These are phyloP conservation scores for Gleditsia sinensis DNA, from an alignment of 306 rosid species.

Conservation along the genomic window DNA sequence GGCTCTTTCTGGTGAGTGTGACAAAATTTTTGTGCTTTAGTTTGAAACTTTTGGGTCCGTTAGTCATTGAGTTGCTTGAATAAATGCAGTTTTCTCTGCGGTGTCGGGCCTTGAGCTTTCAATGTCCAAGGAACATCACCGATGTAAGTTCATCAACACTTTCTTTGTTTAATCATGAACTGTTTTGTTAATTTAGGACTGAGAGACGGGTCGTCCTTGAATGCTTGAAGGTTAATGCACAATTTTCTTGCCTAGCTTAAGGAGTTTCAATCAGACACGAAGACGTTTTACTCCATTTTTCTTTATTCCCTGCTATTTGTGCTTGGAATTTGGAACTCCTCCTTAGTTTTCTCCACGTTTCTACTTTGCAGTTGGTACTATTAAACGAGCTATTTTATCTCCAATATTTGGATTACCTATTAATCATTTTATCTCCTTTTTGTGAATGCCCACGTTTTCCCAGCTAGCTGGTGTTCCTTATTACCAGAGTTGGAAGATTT, in stretches of 20 bases:
- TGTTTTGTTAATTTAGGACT: slow-evolving; percentile 16
- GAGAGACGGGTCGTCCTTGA: background rate
- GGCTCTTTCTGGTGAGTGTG: slow-evolving; percentile 65
- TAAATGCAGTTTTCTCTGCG: slow-evolving; percentile 70
- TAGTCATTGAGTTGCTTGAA: slow-evolving; percentile 29
- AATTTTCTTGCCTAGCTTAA: slow-evolving; percentile 8
- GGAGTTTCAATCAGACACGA: background rate
- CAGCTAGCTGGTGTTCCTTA: background rate
- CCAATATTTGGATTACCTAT: background rate
- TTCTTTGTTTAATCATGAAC: background rate
- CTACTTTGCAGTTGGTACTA: background rate
- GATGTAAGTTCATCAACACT: slow-evolving; percentile 46
- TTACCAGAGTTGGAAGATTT: background rate
- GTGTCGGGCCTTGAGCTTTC: slow-evolving; percentile 79
- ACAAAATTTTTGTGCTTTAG: background rate
- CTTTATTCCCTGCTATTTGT: background rate
- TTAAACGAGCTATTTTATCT: background rate
- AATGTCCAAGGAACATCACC: slow-evolving; percentile 60
- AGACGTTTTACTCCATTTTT: background rate
- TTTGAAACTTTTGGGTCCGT: background rate
- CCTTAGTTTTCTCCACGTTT: background rate
- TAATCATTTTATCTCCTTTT: background rate
- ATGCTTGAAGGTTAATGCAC: too few relatives aligned
- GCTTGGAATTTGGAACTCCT: background rate
- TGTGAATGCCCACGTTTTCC: background rate